These are phyloP conservation scores for Exophiala aquamarina DNA, from an alignment of 2,329 filamentous ascomycete genomes.

Conservation along the genomic window DNA sequence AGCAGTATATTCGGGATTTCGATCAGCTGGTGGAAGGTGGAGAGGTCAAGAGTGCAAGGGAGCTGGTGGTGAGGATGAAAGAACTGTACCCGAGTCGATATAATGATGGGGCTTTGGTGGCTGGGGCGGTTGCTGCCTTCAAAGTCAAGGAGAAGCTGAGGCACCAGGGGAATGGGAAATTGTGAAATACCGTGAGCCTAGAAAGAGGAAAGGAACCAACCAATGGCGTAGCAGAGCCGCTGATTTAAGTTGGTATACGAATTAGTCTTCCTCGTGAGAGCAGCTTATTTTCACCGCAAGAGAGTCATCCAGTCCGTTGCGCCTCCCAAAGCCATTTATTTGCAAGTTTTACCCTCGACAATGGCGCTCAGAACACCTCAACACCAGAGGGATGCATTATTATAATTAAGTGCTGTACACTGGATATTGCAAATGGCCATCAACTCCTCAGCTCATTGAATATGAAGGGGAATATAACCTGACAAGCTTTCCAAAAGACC, in stretches of 20 bases:
- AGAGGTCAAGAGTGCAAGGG: conserved; percentile 64
- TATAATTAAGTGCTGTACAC: neutral
- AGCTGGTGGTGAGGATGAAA: conserved; percentile 56
- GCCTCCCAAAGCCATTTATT: too few species aligned
- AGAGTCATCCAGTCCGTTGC: too few species aligned
- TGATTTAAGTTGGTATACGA: too few species aligned
- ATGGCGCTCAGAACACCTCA: too few species aligned
- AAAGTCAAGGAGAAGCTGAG: conserved; percentile 69
- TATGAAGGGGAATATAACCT: conserved; percentile 81
- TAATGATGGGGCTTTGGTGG: conserved; percentile 11
- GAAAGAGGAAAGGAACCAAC: neutral
- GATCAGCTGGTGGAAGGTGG: conserved; percentile 10
- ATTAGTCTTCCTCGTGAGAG: too few species aligned
- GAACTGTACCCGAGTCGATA: conserved; percentile 5
- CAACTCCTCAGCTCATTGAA: conserved; percentile 61
- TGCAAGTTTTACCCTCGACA: too few species aligned
- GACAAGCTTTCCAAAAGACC: conserved; percentile 76
- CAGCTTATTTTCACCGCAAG: too few species aligned
- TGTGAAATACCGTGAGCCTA: too few species aligned
- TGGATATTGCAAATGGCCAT: neutral
- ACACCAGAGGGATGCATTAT: too few species aligned
- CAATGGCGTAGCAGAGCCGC: too few species aligned
- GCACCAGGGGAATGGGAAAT: neutral
- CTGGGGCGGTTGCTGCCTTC: conserved; percentile 47
- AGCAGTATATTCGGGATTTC: conserved; percentile 31